Evolutionary conservation across 1,139 yeast species (phyloP), one percentile per base, ranked within the genome.

Genomic region (Candida sp.): DNA sequence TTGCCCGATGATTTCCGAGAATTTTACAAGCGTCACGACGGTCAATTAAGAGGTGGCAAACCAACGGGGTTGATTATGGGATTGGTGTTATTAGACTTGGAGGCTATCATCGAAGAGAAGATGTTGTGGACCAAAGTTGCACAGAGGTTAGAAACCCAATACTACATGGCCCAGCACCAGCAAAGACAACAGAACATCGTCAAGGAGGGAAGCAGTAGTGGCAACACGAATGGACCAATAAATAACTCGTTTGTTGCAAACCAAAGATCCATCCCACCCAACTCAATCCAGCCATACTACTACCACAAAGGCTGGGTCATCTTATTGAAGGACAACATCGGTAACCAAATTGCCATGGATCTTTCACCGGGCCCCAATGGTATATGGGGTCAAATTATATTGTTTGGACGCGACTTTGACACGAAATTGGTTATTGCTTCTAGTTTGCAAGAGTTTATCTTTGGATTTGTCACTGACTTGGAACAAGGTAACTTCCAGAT

Each of bases 11-110:
- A 88, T 58, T 87, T 90, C 47, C 83, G 94, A 60, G 94, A 87
- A 63, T 85, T 88, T 52, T 86, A 81, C 66, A 83, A 83, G 66
- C 75, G 85, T 53, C 94, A 89, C 65, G 96, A 90, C 65, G 96
- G 96, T 53, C 96, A 90, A 70, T 85, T 88, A 57, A 72, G 84
- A 44, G 88, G 90, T 46, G 93, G 93, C 17, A 79, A 80, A 59
- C 91, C 92, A 23, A 81, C 88, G 2, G 96, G 96, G 3, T 73
- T 88, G 49, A 67, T 90, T 46, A 85, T 86, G 76, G 93, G 96
- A 25, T 75, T 87, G 62, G 82, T 85, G 4, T 75, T 89, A 47
- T 72, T 90, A 60, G 94, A 88, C 65, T 72, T 89, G 54, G 96
- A 89, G 65, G 76, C 83, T 50, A 80, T 88, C 50, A 79, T 84